Percentiles rank a stretch among this genome's conserved stretches.
Evolutionary conservation across 169 alveolate genomes (phyloP).

Genomic region (Plasmodium fragile): DNA sequence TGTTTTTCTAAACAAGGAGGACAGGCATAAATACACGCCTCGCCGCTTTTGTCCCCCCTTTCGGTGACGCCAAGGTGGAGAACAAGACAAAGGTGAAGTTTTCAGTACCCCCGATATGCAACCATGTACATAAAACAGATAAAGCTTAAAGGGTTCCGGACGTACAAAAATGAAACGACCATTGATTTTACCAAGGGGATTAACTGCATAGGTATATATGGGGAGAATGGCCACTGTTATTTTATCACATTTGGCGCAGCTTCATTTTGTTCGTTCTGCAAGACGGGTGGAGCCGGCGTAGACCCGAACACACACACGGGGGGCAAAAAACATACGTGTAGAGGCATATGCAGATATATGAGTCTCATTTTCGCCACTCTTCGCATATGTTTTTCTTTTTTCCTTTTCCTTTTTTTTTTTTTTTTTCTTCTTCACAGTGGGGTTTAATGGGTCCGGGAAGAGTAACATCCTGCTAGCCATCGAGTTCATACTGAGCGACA

Average conservation of each 20-base stretch:
- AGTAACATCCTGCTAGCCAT: constrained; percentile 65
- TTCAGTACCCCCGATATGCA: neutral
- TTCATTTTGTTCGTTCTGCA: neutral
- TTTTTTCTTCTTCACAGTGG: constrained; percentile 28
- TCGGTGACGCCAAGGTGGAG: neutral
- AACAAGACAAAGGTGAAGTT: constrained; percentile 7
- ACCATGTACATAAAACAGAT: constrained; percentile 89
- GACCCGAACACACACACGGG: neutral
- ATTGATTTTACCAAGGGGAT: constrained; percentile 86
- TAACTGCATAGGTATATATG: constrained; percentile 82
- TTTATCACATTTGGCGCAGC: neutral
- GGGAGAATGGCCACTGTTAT: neutral
- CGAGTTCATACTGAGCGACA: constrained; percentile 68
- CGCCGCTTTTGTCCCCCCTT: neutral
- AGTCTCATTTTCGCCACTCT: neutral
- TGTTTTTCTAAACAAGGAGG: neutral
- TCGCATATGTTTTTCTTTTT: neutral
- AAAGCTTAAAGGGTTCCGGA: constrained; percentile 87
- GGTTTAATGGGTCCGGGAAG: constrained; percentile 74
- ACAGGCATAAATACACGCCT: neutral
- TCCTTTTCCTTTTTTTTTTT: neutral
- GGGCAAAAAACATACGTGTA: neutral
- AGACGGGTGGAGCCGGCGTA: neutral
- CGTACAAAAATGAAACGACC: constrained; percentile 87
- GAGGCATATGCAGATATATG: neutral